Percentiles rank a stretch among this genome's conserved stretches.
Evolutionary conservation across 192 early-diverging fungal genomes (phyloP).

Genomic region (Backusella liffmaniae): DNA sequence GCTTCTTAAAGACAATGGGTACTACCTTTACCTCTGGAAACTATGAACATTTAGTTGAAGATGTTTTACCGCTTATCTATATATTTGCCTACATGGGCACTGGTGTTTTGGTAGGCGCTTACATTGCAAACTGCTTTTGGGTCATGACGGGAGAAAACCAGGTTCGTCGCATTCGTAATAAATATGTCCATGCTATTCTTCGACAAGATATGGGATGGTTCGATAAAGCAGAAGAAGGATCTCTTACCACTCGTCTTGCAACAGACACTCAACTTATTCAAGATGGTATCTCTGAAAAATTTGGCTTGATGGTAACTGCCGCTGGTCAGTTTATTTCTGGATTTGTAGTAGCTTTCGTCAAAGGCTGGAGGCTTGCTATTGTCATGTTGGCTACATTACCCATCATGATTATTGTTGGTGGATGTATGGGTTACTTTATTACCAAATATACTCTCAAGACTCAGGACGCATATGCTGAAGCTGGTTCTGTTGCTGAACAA

Average conservation of each 20-base stretch:
- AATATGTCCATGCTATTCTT: slow-evolving; percentile 75
- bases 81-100: slow-evolving; percentile 60
- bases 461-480: slow-evolving; percentile 72
- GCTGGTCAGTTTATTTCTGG: slow-evolving; percentile 69
- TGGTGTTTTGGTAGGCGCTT: slow-evolving; percentile 54
- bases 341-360: slow-evolving; percentile 75
- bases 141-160: slow-evolving; percentile 50
- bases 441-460: slow-evolving; percentile 46
- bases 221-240: slow-evolving; percentile 73
- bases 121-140: slow-evolving; percentile 58
- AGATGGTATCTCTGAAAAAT: slow-evolving; percentile 87
- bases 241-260: slow-evolving; percentile 84
- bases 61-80: slow-evolving; percentile 29
- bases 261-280: slow-evolving; percentile 84
- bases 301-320: slow-evolving; percentile 67
- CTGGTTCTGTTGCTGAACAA: slow-evolving; percentile 85
- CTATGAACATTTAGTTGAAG: slow-evolving; percentile 9
- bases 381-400: slow-evolving; percentile 81
- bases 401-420: slow-evolving; percentile 51
- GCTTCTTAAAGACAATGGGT: slow-evolving; percentile 21
- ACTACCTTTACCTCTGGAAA: neutral
- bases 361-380: slow-evolving; percentile 79
- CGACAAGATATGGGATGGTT: slow-evolving; percentile 89
- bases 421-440: slow-evolving; percentile 43
- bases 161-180: slow-evolving; percentile 69